These are phyloP conservation scores for Chlamydomonas schloesseri DNA, from an alignment of 139 green algal genomes.

Conservation along the genomic window DNA sequence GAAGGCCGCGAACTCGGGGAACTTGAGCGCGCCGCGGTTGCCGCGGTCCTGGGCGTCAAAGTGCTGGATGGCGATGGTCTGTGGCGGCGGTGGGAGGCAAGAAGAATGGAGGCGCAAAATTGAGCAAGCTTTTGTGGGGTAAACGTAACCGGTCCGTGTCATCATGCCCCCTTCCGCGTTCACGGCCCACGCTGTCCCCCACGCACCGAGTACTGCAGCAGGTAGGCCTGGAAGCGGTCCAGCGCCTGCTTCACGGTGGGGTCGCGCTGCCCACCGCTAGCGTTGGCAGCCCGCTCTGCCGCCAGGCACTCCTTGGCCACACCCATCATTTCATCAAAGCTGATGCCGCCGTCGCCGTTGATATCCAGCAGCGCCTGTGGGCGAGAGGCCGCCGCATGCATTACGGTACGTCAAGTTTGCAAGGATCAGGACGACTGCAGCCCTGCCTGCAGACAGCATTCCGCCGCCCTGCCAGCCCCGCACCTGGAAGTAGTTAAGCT, in stretches of 20 bases:
- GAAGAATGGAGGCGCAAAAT: no score
- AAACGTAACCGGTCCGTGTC: no score
- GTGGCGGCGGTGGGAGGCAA: not conserved
- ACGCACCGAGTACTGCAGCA: constrained; percentile 38
- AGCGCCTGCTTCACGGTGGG: not conserved
- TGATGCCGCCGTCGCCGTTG: constrained; percentile 49
- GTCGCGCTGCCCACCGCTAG: not conserved
- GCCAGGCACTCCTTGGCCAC: constrained; percentile 52
- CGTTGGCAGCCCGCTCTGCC: constrained; percentile 5
- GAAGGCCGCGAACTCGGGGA: constrained; percentile 44
- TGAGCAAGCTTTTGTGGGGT: not conserved
- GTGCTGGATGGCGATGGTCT: not conserved
- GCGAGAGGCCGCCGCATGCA: no score
- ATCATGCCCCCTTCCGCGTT: no score
- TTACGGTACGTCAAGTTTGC: no score
- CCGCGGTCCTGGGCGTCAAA: constrained; percentile 14
- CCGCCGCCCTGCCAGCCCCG: no score
- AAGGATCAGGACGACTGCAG: no score
- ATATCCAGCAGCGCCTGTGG: constrained; percentile 57
- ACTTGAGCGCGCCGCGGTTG: not conserved
- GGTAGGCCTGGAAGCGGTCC: constrained; percentile 41
- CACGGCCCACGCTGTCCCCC: no score
- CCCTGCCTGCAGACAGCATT: no score
- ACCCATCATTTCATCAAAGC: constrained; percentile 54
- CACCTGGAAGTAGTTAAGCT: constrained; percentile 60